Evolutionary conservation across 345 rosid species (phyloP).

Genomic region (Dipteronia sinensis): DNA sequence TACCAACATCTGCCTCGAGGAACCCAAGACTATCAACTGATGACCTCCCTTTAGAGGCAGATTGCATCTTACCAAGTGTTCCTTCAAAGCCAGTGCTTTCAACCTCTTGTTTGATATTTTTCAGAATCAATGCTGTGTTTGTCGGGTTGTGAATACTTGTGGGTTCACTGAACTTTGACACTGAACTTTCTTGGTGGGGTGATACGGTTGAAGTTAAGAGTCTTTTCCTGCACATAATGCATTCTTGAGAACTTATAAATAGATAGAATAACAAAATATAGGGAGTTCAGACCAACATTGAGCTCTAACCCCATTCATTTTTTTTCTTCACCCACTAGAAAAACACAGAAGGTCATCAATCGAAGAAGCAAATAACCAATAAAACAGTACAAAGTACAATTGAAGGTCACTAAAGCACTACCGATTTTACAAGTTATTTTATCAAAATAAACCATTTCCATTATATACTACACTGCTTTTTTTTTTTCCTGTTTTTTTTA

Average conservation of each 20-base stretch:
- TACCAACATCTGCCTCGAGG: conserved; percentile 43
- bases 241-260: conserved; percentile 10
- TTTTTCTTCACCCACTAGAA: background rate
- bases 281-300: background rate
- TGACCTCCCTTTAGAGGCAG: conserved; percentile 56
- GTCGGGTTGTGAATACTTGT: conserved; percentile 81
- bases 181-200: conserved; percentile 49
- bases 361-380: background rate
- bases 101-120: conserved; percentile 89
- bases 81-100: conserved; percentile 53
- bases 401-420: background rate
- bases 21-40: conserved; percentile 42
- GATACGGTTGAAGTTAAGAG: conserved; percentile 58
- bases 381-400: background rate
- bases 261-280: background rate
- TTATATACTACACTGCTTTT: too few species aligned
- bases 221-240: conserved; percentile 59
- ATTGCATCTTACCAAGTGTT: conserved; percentile 39
- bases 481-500: too few species aligned
- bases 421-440: background rate
- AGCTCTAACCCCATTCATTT: background rate
- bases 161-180: conserved; percentile 58
- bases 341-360: background rate
- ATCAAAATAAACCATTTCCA: background rate
- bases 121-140: conserved; percentile 87